Conservation (phyloP, 2,329 filamentous ascomycete genomes). For the Aurifilum marmelostoma region DNA sequence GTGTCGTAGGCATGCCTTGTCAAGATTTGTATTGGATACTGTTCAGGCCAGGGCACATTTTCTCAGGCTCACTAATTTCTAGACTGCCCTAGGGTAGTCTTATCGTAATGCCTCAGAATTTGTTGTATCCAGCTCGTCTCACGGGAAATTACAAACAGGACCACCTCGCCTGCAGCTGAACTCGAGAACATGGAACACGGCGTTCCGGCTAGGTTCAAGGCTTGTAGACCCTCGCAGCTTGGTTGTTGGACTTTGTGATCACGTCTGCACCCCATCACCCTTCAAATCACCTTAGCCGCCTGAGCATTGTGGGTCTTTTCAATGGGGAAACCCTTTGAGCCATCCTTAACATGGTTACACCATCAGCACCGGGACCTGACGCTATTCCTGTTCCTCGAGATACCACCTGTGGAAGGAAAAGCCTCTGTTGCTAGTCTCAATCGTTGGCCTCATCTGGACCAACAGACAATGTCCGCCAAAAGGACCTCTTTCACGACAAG, state of each 20-base stretch:
- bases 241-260: background rate
- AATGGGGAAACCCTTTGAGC: constrained; percentile 5
- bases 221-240: constrained; percentile 12
- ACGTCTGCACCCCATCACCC: background rate
- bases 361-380: constrained; percentile 9
- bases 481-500: background rate
- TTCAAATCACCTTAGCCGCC: constrained; percentile 3
- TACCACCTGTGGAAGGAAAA: background rate
- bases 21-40: no score
- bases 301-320: constrained; percentile 4
- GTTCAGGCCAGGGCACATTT: background rate
- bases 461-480: background rate
- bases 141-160: background rate
- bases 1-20: background rate
- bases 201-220: constrained; percentile 8
- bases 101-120: no score
- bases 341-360: constrained; percentile 7
- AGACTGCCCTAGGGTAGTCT: background rate
- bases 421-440: background rate
- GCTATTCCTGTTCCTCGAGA: constrained; percentile 22
- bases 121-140: background rate
- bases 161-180: constrained; percentile 16
- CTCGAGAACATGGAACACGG: constrained; percentile 5
- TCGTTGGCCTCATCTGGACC: background rate
- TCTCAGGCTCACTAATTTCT: background rate